Percentiles rank a stretch among this genome's conserved stretches.
phyloP scores from a whole-genome alignment of 2,329 filamentous ascomycete species.

The Sarocladium strictum region DNA sequence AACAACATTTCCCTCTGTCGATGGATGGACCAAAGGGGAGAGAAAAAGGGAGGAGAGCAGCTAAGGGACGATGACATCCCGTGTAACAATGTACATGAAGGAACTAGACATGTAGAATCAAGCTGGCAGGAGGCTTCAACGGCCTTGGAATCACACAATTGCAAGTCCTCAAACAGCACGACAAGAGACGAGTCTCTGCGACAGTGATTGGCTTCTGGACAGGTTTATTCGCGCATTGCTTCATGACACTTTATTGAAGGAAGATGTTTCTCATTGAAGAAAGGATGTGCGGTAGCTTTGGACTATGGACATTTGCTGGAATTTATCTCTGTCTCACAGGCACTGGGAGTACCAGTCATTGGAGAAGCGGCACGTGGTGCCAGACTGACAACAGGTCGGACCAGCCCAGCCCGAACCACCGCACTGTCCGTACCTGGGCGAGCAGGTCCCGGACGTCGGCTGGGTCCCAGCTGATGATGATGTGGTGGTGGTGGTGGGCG shows the following conservation, averaged over 20 bases:
- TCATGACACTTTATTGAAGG: too few species aligned
- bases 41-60: background rate
- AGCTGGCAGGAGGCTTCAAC: background rate
- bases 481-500: background rate
- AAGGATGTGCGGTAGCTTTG: background rate
- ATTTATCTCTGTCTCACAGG: background rate
- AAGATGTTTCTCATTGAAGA: background rate
- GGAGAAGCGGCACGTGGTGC: conserved; percentile 5
- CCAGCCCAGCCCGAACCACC: background rate
- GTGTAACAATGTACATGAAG: conserved; percentile 9
- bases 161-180: too few species aligned
- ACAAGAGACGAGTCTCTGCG: too few species aligned
- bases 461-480: background rate
- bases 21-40: background rate
- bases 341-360: conserved; percentile 9
- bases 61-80: background rate
- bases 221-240: too few species aligned
- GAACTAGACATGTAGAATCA: conserved; percentile 1
- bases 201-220: too few species aligned
- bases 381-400: conserved; percentile 2
- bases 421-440: conserved; percentile 4
- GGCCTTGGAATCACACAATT: background rate
- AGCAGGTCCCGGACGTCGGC: background rate
- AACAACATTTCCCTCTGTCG: conserved; percentile 7
- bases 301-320: background rate